phyloP scores from a whole-genome alignment of 202 grass and related monocot species.

The Setaria viridis region DNA sequence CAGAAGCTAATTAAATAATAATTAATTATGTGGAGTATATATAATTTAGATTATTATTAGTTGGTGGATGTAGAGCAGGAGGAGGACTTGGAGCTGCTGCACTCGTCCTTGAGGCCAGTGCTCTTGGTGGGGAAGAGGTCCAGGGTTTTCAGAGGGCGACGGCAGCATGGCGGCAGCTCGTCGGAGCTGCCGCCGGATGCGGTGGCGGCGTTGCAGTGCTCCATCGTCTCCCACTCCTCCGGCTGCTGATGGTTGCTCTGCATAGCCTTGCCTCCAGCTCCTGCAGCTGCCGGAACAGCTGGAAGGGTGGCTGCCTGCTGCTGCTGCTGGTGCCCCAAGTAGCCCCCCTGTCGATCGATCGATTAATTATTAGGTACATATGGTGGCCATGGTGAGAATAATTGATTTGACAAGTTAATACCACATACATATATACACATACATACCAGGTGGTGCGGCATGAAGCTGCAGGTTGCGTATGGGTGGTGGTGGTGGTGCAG shows the following conservation, averaged over 20 bases:
- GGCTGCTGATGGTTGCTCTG: neutral
- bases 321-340: slow-evolving; percentile 36
- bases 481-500: slow-evolving; percentile 48
- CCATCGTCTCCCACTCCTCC: slow-evolving; percentile 7
- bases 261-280: neutral
- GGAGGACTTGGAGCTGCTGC: slow-evolving; percentile 90
- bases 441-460: slow-evolving; percentile 23
- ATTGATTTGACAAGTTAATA: no score
- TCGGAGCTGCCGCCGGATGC: slow-evolving; percentile 37
- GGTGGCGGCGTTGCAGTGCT: slow-evolving; percentile 9
- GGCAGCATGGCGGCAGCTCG: slow-evolving; percentile 65
- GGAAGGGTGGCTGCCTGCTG: slow-evolving; percentile 19
- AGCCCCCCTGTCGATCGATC: slow-evolving; percentile 16
- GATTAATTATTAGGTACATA: no score
- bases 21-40: no score
- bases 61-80: slow-evolving; percentile 97
- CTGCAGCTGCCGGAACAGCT: neutral
- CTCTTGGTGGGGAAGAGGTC: slow-evolving; percentile 89
- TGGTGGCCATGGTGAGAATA: no score
- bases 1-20: no score
- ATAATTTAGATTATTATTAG: slow-evolving; percentile 10
- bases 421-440: no score
- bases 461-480: slow-evolving; percentile 10
- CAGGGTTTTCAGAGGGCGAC: slow-evolving; percentile 78
- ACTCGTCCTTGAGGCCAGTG: slow-evolving; percentile 82